A percentile compares a stretch with the other conserved stretches of the same genome.
Conservation (phyloP, 2,329 filamentous ascomycete species). For the Coniella vitis region DNA sequence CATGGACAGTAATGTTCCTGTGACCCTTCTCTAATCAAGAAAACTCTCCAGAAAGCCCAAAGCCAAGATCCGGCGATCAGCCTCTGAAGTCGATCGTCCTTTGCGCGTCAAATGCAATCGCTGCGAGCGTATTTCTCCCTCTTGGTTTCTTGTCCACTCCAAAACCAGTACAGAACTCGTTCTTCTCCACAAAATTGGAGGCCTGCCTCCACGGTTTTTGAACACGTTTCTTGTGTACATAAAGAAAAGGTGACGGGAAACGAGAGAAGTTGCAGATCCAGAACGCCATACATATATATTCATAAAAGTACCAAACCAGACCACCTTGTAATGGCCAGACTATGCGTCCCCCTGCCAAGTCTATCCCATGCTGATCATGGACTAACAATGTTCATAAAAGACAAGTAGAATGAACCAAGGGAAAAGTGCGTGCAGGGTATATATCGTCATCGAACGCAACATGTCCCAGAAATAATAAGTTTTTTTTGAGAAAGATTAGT, state of each 20-base stretch:
- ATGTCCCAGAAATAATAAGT: slow-evolving; percentile 3
- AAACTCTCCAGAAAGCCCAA: too few species aligned
- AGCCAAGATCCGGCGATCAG: too few species aligned
- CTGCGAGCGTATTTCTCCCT: too few species aligned
- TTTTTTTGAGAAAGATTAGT: slow-evolving; percentile 5
- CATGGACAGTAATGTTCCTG: not conserved
- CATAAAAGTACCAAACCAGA: not conserved
- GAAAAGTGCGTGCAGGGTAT: slow-evolving; percentile 10
- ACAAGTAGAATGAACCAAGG: not conserved
- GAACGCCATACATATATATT: slow-evolving; percentile 5
- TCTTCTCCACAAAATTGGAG: too few species aligned
- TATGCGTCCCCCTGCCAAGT: slow-evolving; percentile 16
- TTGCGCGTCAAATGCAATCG: too few species aligned
- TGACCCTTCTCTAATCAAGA: not conserved
- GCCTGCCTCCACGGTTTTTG: too few species aligned
- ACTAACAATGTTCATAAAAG: slow-evolving; percentile 4
- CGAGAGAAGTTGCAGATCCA: not conserved
- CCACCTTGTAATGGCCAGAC: slow-evolving; percentile 2
- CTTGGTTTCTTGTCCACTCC: too few species aligned
- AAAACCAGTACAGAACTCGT: too few species aligned
- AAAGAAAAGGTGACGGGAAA: too few species aligned
- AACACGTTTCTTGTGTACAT: too few species aligned
- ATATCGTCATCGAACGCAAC: slow-evolving; percentile 13
- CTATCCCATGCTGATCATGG: not conserved
- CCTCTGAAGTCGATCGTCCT: too few species aligned